phyloP scores from a whole-genome alignment of 2,329 filamentous ascomycete genomes.

The Pestalotiopsis sp. region DNA sequence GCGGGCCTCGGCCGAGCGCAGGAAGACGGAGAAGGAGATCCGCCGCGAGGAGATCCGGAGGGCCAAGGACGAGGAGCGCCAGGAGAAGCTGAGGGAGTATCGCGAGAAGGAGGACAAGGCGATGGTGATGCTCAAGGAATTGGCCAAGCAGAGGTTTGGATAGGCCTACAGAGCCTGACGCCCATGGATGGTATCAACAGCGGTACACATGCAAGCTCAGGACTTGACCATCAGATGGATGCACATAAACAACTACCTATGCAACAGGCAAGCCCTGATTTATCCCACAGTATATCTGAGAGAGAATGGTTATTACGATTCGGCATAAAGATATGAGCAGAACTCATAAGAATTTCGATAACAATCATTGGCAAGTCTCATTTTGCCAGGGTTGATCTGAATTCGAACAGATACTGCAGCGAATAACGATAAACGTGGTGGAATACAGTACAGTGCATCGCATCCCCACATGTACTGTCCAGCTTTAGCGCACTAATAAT shows the following conservation, averaged over 20 bases:
- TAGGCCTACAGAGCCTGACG: conserved; percentile 27
- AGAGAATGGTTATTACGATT: too few species aligned
- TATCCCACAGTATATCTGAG: too few species aligned
- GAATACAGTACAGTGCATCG: conserved; percentile 5
- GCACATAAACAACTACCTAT: too few species aligned
- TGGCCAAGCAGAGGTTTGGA: conserved; percentile 82
- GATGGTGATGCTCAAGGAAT: conserved; percentile 76
- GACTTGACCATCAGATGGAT: neutral
- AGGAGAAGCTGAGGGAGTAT: conserved; percentile 72
- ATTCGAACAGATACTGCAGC: neutral
- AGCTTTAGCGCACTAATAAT: neutral
- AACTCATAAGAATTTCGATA: too few species aligned
- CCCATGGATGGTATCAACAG: neutral
- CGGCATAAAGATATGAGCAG: too few species aligned
- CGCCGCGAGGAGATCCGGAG: conserved; percentile 78
- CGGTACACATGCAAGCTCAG: too few species aligned
- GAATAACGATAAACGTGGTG: neutral
- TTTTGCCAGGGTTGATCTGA: too few species aligned
- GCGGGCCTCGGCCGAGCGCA: conserved; percentile 66
- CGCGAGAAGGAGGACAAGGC: conserved; percentile 80
- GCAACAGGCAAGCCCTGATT: too few species aligned
- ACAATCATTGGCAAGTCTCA: too few species aligned
- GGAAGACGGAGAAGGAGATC: conserved; percentile 84
- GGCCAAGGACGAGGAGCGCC: conserved; percentile 76
- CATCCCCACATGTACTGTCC: conserved; percentile 3